Percentiles rank a stretch among this genome's conserved stretches.
These are phyloP conservation scores for Spergularia marina DNA, from an alignment of 148 eudicot genomes.

Conservation along the genomic window DNA sequence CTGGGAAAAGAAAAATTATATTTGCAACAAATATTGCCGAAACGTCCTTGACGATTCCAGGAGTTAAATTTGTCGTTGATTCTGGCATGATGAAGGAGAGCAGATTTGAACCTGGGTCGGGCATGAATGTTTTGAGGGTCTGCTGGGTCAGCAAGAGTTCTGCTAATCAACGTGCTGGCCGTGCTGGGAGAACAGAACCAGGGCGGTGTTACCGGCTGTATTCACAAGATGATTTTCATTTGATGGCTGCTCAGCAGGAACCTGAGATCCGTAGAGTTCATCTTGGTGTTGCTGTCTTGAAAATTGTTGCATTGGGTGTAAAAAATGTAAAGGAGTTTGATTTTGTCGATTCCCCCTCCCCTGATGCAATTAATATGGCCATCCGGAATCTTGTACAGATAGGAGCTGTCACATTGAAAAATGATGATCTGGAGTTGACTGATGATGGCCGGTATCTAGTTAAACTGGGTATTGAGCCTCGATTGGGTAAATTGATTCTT, in stretches of 20 bases:
- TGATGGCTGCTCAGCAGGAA: conserved; percentile 66
- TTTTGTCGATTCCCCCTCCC: conserved; percentile 77
- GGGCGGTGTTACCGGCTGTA: conserved; percentile 87
- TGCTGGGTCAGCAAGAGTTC: conserved; percentile 85
- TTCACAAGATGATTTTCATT: conserved; percentile 47
- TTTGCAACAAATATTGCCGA: conserved; percentile 95
- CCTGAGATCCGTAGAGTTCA: conserved; percentile 93
- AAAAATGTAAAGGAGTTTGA: conserved; percentile 65
- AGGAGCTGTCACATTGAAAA: conserved; percentile 59
- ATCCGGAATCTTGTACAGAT: conserved; percentile 70
- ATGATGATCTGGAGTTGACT: conserved; percentile 51
- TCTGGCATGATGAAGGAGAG: conserved; percentile 91
- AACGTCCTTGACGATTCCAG: conserved; percentile 92
- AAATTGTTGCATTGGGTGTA: conserved; percentile 72
- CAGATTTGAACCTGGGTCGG: conserved; percentile 76
- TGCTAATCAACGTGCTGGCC: conserved; percentile 92
- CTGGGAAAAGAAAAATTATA: conserved; percentile 76
- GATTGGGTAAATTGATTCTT: conserved; percentile 77
- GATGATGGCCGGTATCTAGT: conserved; percentile 56
- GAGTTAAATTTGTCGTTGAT: conserved; percentile 88
- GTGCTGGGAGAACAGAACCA: conserved; percentile 95
- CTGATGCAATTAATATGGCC: conserved; percentile 75
- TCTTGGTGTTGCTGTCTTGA: conserved; percentile 88
- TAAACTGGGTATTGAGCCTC: conserved; percentile 84
- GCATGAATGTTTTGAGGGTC: conserved; percentile 84